These are phyloP conservation scores for Leishmania aethiopica DNA, from an alignment of 208 protist genomes.

Conservation along the genomic window DNA sequence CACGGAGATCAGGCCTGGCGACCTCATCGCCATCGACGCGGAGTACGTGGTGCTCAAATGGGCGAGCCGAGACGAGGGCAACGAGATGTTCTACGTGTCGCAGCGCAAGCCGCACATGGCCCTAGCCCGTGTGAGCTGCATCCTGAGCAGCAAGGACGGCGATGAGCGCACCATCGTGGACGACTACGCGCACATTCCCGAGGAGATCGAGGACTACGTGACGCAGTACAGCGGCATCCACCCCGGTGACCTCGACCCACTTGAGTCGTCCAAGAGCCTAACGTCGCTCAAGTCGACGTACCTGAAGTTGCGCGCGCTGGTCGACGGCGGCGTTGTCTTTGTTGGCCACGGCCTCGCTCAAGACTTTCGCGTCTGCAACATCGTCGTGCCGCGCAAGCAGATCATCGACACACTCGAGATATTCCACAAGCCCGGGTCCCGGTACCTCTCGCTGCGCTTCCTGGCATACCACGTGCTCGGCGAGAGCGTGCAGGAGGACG, in stretches of 20 bases:
- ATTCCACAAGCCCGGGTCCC: slow-evolving; percentile 87
- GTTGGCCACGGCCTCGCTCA: slow-evolving; percentile 96
- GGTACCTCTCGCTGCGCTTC: slow-evolving; percentile 95
- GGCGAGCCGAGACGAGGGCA: slow-evolving; percentile 49
- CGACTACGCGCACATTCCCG: slow-evolving; percentile 89
- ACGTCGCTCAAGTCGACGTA: slow-evolving; percentile 95
- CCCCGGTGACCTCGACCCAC: slow-evolving; percentile 94
- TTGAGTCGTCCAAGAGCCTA: slow-evolving; percentile 89
- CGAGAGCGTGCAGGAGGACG: slow-evolving; percentile 94
- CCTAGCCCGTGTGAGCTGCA: slow-evolving; percentile 86
- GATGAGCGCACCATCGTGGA: slow-evolving; percentile 90
- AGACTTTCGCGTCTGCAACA: slow-evolving; percentile 97
- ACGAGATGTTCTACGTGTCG: slow-evolving; percentile 43
- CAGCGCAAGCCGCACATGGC: slow-evolving; percentile 83
- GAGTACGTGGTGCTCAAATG: slow-evolving; percentile 91
- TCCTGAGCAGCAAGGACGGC: slow-evolving; percentile 76
- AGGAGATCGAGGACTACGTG: slow-evolving; percentile 91
- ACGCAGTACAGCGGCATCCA: slow-evolving; percentile 95
- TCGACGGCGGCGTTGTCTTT: slow-evolving; percentile 93
- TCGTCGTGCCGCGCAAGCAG: slow-evolving; percentile 93
- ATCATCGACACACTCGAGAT: slow-evolving; percentile 98
- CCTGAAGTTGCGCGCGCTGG: slow-evolving; percentile 93
- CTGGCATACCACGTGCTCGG: slow-evolving; percentile 94
- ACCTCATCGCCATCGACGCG: slow-evolving; percentile 88
- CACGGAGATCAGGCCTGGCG: slow-evolving; percentile 70